These are phyloP conservation scores for Lachnum nothofagi DNA, from an alignment of 2,329 filamentous ascomycete species.

Conservation along the genomic window DNA sequence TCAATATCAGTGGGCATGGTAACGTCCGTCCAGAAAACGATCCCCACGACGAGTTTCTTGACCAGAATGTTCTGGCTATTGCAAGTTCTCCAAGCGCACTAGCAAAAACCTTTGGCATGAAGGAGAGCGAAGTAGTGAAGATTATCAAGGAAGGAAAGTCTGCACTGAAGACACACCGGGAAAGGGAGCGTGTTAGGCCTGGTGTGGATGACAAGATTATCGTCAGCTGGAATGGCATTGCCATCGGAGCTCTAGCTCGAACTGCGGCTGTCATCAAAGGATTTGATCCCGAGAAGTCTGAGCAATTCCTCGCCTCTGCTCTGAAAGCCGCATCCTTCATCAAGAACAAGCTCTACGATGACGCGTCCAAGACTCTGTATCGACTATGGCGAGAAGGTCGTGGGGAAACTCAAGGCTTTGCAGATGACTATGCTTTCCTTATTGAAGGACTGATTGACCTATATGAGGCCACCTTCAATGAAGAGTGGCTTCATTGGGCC, in stretches of 20 bases:
- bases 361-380: conserved; percentile 56
- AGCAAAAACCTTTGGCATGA: conserved; percentile 68
- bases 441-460: conserved; percentile 77
- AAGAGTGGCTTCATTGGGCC: conserved; percentile 72
- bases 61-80: conserved; percentile 81
- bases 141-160: conserved; percentile 62
- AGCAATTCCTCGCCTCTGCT: conserved; percentile 61
- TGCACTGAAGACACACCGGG: conserved; percentile 66
- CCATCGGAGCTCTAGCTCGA: conserved; percentile 75
- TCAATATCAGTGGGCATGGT: conserved; percentile 76
- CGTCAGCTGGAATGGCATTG: conserved; percentile 81
- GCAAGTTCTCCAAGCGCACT: conserved; percentile 63
- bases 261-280: conserved; percentile 62
- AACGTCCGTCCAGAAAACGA: conserved; percentile 81
- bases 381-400: conserved; percentile 67
- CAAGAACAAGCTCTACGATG: conserved; percentile 66
- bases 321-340: conserved; percentile 68
- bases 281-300: conserved; percentile 52
- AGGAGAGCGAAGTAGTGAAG: conserved; percentile 61
- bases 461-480: conserved; percentile 76
- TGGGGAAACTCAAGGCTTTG: conserved; percentile 67
- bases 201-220: conserved; percentile 84
- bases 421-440: conserved; percentile 91
- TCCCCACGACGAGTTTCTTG: conserved; percentile 87
- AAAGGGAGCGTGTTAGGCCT: conserved; percentile 69